Base-by-base conservation (phyloP, 257 asterid species). In the Datura wrightii region DNA sequence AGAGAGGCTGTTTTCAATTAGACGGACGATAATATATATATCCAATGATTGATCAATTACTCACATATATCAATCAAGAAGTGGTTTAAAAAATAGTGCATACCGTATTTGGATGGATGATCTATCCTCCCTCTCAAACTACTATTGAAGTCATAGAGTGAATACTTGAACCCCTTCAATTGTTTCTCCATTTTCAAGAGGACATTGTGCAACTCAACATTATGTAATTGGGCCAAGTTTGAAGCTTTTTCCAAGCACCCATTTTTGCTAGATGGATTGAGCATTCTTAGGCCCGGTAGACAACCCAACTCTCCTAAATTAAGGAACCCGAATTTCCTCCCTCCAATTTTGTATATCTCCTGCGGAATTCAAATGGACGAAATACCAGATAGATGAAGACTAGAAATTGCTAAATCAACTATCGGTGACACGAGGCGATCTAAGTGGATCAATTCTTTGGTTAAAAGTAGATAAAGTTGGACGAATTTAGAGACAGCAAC, bases 281-380 rank as follows among this genome's bases (percentile, higher is more conserved):
- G 87, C 65, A 90, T 83, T 89, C 94, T 92, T 15, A 92, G 53
- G 74, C 93, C 94, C 0, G 97, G 97, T 6, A 86, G 3, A 83
- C 96, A 93, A 58, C 97, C 95, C 88, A 92, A 83, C 65, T 90
- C 92, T 67, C 94, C 95, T n/a, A 93, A 85, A 79, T 90, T 91
- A 31, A 92, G 62, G 80, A 93, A 91, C 83, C 90, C 91, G 39
- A 93, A 92, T 87, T 92, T 93, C 52, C 93, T 88, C 4, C 95
- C 96, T 31, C 97, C 97, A 36, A n/a, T 86, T 82, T 39, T 86
- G 85, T 91, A 80, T 74, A 93, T 89, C 48, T 79, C 90, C 97
- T 92, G 92, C 87, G 53, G 3, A 80, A 80, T 56, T 24, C 34
- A 31, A 52, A 50, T 31, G 19, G 19, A 1, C 0, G 41, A 62